phyloP scores from a whole-genome alignment of 176 grass and related monocot genomes.

The Elaeis guineensis region DNA sequence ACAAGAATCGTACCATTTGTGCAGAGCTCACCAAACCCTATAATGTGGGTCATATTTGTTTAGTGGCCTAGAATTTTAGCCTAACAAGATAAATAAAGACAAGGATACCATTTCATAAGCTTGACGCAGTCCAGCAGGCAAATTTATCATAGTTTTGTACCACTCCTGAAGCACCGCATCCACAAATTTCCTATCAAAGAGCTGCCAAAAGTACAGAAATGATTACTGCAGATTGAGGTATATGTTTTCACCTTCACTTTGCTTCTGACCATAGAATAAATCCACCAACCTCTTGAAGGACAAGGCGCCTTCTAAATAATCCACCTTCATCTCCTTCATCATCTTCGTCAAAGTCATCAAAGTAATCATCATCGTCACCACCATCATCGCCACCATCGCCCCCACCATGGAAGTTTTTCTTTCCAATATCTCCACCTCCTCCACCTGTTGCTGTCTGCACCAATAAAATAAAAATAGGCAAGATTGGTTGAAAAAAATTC shows the following conservation, averaged over 20 bases:
- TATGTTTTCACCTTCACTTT: too few relatives aligned
- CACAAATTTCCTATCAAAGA: constrained; percentile 89
- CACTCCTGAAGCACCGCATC: constrained; percentile 96
- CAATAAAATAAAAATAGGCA: constrained; percentile 9
- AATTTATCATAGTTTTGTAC: constrained; percentile 76
- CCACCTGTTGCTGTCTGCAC: constrained; percentile 74
- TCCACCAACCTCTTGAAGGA: constrained; percentile 68
- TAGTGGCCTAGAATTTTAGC: neutral
- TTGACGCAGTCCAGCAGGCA: constrained; percentile 83
- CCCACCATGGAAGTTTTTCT: constrained; percentile 81
- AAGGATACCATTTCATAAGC: constrained; percentile 82
- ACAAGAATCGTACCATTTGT: constrained; percentile 75
- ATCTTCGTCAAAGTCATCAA: constrained; percentile 92
- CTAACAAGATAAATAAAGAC: neutral
- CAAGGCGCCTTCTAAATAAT: constrained; percentile 70
- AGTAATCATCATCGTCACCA: constrained; percentile 96
- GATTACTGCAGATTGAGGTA: too few relatives aligned
- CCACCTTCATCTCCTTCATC: constrained; percentile 80
- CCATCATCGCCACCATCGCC: constrained; percentile 96
- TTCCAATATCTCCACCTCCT: constrained; percentile 93
- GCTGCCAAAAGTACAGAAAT: constrained; percentile 28
- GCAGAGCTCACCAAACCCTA: constrained; percentile 95
- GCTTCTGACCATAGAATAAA: too few relatives aligned
- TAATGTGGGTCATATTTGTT: constrained; percentile 19
- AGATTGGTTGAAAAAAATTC: constrained; percentile 1